Percentiles rank a stretch among this genome's conserved stretches.
Conservation (phyloP, 768 basidiomycete species). For the Termitomyces sp. region DNA sequence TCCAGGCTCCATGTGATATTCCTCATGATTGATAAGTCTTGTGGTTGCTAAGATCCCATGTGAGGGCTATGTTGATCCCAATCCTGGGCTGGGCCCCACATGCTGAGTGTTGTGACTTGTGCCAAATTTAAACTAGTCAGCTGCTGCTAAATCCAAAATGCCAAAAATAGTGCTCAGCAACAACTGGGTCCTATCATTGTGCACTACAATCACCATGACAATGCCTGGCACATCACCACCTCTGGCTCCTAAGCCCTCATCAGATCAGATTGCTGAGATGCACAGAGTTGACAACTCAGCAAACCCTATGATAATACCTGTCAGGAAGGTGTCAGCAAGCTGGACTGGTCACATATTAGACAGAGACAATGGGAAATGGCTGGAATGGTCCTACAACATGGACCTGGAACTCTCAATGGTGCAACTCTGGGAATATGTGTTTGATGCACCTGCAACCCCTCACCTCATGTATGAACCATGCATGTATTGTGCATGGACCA, state of each 20-base stretch:
- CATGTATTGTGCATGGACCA: neutral
- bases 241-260: neutral
- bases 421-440: neutral
- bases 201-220: neutral
- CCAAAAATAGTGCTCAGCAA: too few relatives aligned
- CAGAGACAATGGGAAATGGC: too few relatives aligned
- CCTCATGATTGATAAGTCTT: too few relatives aligned
- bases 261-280: too few relatives aligned
- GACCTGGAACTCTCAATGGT: neutral
- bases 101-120: too few relatives aligned
- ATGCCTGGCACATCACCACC: neutral
- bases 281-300: neutral
- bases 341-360: neutral
- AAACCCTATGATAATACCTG: neutral
- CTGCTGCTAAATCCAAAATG: too few relatives aligned
- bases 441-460: neutral
- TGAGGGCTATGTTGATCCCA: too few relatives aligned
- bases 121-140: too few relatives aligned
- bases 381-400: too few relatives aligned
- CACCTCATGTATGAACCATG: neutral
- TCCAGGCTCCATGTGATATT: too few relatives aligned
- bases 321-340: neutral
- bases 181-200: neutral
- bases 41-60: too few relatives aligned
- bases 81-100: too few relatives aligned